phyloP scores from a whole-genome alignment of 2,329 filamentous ascomycete genomes.

The Diaporthe ilicicola region DNA sequence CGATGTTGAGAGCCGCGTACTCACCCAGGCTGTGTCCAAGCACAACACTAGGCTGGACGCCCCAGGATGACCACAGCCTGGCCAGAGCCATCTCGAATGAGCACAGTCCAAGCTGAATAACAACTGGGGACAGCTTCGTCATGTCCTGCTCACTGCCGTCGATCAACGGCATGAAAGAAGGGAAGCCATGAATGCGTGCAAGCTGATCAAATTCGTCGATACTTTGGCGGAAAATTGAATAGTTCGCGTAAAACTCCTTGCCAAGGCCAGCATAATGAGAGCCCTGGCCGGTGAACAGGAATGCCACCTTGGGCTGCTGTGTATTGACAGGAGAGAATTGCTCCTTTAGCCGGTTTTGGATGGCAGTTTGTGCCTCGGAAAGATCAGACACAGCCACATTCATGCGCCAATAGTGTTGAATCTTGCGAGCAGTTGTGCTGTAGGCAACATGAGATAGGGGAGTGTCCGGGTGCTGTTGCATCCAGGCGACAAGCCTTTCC shows the following conservation, averaged over 20 bases:
- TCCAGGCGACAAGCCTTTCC: conserved; percentile 61
- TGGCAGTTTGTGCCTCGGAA: conserved; percentile 51
- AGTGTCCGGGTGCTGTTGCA: conserved; percentile 59
- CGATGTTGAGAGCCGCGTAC: conserved; percentile 74
- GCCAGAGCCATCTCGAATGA: conserved; percentile 67
- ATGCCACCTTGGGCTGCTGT: conserved; percentile 57
- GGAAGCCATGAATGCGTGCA: conserved; percentile 59
- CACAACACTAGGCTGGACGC: conserved; percentile 56
- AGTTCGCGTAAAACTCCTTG: conserved; percentile 57
- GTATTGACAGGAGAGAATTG: conserved; percentile 53
- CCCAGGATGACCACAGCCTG: conserved; percentile 64
- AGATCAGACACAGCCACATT: conserved; percentile 54
- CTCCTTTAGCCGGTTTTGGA: conserved; percentile 52
- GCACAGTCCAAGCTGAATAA: conserved; percentile 62
- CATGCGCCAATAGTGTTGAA: conserved; percentile 67
- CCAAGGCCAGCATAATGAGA: conserved; percentile 62
- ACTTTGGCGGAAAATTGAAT: conserved; percentile 57
- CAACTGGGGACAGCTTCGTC: conserved; percentile 55
- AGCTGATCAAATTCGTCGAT: conserved; percentile 67
- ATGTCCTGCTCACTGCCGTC: conserved; percentile 55
- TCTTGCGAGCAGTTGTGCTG: conserved; percentile 71
- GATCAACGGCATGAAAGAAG: conserved; percentile 63
- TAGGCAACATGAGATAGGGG: conserved; percentile 69
- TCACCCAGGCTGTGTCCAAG: conserved; percentile 72
- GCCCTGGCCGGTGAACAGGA: conserved; percentile 66